These are phyloP conservation scores for Leucogyrophana mollusca DNA, from an alignment of 768 basidiomycete species.

Conservation along the genomic window DNA sequence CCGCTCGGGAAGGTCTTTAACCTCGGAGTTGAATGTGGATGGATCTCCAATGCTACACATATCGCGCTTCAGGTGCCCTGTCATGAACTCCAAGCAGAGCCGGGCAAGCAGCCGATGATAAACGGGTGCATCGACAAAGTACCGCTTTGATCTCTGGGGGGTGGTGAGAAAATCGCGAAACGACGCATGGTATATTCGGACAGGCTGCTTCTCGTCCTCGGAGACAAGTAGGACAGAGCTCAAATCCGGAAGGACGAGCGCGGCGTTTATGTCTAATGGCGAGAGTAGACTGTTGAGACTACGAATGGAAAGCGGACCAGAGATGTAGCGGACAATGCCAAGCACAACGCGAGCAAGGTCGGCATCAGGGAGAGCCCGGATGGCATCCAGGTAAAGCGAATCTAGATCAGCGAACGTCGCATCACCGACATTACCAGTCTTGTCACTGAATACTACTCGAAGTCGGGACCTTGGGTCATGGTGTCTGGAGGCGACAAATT, in stretches of 20 bases:
- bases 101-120: constrained; percentile 15
- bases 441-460: constrained; percentile 8
- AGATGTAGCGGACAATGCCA: constrained; percentile 14
- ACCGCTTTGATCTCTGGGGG: constrained; percentile 12
- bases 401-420: constrained; percentile 15
- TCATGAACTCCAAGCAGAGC: constrained; percentile 16
- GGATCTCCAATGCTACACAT: constrained; percentile 13
- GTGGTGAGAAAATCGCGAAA: constrained; percentile 19
- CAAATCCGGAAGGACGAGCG: constrained; percentile 11
- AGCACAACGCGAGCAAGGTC: constrained; percentile 12
- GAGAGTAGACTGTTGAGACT: constrained; percentile 13
- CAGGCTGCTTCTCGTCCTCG: constrained; percentile 7
- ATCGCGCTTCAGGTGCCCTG: constrained; percentile 11
- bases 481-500: constrained; percentile 15
- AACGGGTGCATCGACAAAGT: constrained; percentile 10
- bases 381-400: constrained; percentile 13
- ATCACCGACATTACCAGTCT: constrained; percentile 1
- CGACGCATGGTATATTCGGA: constrained; percentile 19
- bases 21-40: constrained; percentile 10
- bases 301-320: constrained; percentile 11
- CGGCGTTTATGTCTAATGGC: constrained; percentile 6
- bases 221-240: constrained; percentile 14
- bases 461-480: constrained; percentile 10
- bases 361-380: constrained; percentile 8
- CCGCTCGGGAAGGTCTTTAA: constrained; percentile 10